Evolutionary conservation across 2,329 filamentous ascomycete species (phyloP).

Genomic region (Arthroderma sp.): DNA sequence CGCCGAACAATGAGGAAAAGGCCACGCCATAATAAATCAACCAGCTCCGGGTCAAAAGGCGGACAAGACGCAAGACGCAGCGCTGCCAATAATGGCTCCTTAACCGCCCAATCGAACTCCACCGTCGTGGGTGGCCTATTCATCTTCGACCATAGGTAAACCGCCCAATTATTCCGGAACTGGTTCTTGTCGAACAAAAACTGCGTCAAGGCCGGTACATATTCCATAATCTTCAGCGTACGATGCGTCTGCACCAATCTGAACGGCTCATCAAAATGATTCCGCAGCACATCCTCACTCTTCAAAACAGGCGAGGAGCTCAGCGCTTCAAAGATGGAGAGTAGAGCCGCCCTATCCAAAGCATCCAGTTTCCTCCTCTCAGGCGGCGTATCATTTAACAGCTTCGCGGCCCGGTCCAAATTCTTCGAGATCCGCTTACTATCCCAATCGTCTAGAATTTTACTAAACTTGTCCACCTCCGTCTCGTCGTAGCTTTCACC

Average conservation of each 20-base stretch:
- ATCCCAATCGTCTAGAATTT: conserved; percentile 47
- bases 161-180: conserved; percentile 53
- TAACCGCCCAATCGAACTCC: conserved; percentile 81
- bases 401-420: conserved; percentile 42
- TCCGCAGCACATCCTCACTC: conserved; percentile 38
- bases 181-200: conserved; percentile 69
- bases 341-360: conserved; percentile 48
- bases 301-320: conserved; percentile 68
- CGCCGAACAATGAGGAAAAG: conserved; percentile 60
- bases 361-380: conserved; percentile 38
- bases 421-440: conserved; percentile 48
- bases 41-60: conserved; percentile 38
- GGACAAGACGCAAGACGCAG: conserved; percentile 49
- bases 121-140: conserved; percentile 50
- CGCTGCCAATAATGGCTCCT: conserved; percentile 54
- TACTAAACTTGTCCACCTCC: conserved; percentile 38
- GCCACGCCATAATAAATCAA: conserved; percentile 68
- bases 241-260: conserved; percentile 64
- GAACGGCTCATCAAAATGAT: conserved; percentile 72
- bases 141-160: conserved; percentile 53
- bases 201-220: conserved; percentile 66
- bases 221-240: conserved; percentile 61
- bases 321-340: conserved; percentile 76
- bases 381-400: conserved; percentile 39
- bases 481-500: conserved; percentile 41